phyloP scores from a whole-genome alignment of 805 yeast genomes.

The Grigorovia yakushimaensis region DNA sequence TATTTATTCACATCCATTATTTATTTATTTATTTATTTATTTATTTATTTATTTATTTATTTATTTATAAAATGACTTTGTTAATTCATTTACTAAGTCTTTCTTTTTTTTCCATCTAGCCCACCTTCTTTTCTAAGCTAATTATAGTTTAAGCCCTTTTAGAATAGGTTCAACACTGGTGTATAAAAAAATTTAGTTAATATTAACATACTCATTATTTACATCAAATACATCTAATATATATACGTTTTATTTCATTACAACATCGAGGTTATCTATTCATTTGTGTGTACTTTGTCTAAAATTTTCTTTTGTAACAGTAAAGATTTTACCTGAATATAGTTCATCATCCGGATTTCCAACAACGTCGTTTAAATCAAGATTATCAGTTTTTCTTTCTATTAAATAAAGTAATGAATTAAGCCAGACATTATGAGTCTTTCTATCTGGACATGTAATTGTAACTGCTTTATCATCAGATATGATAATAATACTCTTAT shows the following conservation, averaged over 20 bases:
- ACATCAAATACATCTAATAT: no score
- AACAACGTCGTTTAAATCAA: constrained; percentile 37
- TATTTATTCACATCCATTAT: background rate
- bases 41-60: constrained; percentile 1
- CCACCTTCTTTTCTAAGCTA: no score
- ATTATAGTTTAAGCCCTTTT: no score
- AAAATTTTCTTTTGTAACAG: constrained; percentile 16
- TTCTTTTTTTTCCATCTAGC: no score
- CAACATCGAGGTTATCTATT: background rate
- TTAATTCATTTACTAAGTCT: no score
- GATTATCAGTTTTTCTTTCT: constrained; percentile 52
- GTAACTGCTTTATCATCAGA: constrained; percentile 54
- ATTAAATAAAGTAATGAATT: constrained; percentile 71
- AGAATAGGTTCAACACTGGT: no score
- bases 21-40: constrained; percentile 1
- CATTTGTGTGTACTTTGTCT: constrained; percentile 4
- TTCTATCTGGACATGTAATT: constrained; percentile 79
- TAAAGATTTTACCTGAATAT: constrained; percentile 25
- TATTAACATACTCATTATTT: no score
- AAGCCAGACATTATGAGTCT: constrained; percentile 86
- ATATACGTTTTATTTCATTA: no score
- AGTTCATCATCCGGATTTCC: constrained; percentile 31
- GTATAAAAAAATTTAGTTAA: no score
- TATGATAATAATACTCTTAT: constrained; percentile 70
- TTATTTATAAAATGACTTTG: no score